Evolutionary conservation across 768 basidiomycete genomes (phyloP).

Genomic region (Serendipita sp.): DNA sequence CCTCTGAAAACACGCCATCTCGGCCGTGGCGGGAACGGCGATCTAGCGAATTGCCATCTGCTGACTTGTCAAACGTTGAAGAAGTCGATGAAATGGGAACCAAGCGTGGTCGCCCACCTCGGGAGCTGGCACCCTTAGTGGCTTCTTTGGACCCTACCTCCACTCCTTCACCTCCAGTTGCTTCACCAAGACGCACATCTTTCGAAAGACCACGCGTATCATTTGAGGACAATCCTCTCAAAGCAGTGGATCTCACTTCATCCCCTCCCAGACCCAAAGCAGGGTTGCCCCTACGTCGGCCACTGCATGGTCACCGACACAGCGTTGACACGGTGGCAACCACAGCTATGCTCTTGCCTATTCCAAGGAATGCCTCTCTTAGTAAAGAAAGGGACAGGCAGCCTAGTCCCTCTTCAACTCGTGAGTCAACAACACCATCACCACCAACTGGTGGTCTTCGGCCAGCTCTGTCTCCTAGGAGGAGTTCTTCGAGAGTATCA

Average conservation of each 20-base stretch:
- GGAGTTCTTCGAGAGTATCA: neutral
- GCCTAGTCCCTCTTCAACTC: slow-evolving; percentile 6
- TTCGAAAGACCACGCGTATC: neutral
- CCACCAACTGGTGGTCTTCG: slow-evolving; percentile 8
- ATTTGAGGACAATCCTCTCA: neutral
- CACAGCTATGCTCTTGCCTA: slow-evolving; percentile 5
- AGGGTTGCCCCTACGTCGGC: slow-evolving; percentile 31
- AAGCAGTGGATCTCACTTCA: neutral
- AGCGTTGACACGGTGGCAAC: slow-evolving; percentile 35
- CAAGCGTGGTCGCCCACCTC: neutral
- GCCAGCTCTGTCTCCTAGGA: slow-evolving; percentile 22
- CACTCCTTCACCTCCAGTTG: neutral
- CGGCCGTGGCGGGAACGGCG: slow-evolving; percentile 33
- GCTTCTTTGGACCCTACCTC: neutral
- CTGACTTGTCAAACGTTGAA: slow-evolving; percentile 49
- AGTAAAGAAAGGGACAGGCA: neutral
- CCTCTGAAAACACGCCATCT: neutral
- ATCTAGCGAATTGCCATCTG: slow-evolving; percentile 34
- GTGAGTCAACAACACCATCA: slow-evolving; percentile 18
- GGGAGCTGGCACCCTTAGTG: neutral
- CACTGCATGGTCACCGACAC: slow-evolving; percentile 48
- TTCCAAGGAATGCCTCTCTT: slow-evolving; percentile 6
- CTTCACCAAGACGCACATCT: neutral
- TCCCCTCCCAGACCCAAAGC: neutral
- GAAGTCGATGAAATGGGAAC: slow-evolving; percentile 36